Conservation (phyloP, 768 basidiomycete species). For the Trametes sanguinea region DNA sequence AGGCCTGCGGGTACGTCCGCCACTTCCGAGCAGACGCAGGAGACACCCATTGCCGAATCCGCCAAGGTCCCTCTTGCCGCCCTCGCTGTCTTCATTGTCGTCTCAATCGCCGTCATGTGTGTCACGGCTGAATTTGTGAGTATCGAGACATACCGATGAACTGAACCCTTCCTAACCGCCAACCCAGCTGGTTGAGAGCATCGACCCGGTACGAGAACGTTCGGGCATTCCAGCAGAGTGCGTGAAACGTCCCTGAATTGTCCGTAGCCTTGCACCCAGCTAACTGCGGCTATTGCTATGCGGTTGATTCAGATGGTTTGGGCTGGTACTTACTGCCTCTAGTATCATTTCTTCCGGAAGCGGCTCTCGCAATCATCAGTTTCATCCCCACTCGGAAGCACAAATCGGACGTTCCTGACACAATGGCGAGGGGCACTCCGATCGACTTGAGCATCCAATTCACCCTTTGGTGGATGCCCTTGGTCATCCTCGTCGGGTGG, state of each 20-base stretch:
- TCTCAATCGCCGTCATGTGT: conserved; percentile 62
- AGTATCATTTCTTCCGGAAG: conserved; percentile 73
- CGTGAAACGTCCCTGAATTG: conserved; percentile 16
- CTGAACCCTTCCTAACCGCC: background rate
- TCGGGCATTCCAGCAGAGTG: conserved; percentile 55
- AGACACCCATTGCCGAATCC: conserved; percentile 42
- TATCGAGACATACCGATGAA: background rate
- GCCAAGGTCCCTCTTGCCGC: conserved; percentile 41
- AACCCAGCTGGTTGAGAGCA: conserved; percentile 60
- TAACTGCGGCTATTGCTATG: background rate
- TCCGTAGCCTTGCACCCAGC: background rate
- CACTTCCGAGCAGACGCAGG: conserved; percentile 14
- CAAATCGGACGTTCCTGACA: conserved; percentile 23
- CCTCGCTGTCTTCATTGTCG: conserved; percentile 50
- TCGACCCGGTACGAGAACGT: conserved; percentile 51
- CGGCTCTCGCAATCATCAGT: conserved; percentile 55
- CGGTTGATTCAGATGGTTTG: conserved; percentile 58
- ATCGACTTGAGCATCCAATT: conserved; percentile 83
- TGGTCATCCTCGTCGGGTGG: conserved; percentile 70
- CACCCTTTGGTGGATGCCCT: conserved; percentile 75
- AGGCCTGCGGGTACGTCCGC: no score
- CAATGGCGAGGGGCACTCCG: conserved; percentile 59
- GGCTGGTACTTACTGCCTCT: conserved; percentile 72
- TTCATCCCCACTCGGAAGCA: conserved; percentile 51
- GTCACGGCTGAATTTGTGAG: conserved; percentile 71